Evolutionary conservation across 2,329 filamentous ascomycete genomes (phyloP).

Genomic region (Xenoacremonium recifei): DNA sequence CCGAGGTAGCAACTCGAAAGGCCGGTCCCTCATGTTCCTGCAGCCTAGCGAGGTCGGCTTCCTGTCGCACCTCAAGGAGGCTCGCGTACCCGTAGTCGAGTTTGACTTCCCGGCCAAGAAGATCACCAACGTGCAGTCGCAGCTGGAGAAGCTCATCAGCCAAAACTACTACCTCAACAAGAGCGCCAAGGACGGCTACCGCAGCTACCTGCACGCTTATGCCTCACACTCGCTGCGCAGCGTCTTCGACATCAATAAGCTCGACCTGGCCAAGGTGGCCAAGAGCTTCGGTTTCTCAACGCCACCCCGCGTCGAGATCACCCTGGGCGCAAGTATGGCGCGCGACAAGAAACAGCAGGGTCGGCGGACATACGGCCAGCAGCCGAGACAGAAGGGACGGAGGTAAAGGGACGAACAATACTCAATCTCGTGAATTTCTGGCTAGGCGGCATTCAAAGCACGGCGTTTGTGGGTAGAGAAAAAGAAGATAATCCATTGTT

Average conservation of each 20-base stretch:
- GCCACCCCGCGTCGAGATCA: conserved; percentile 80
- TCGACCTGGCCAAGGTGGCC: conserved; percentile 80
- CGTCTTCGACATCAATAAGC: conserved; percentile 76
- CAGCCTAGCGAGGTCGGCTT: conserved; percentile 92
- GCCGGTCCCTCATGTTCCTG: conserved; percentile 88
- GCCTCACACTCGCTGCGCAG: conserved; percentile 64
- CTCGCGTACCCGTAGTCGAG: conserved; percentile 89
- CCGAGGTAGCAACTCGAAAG: conserved; percentile 77
- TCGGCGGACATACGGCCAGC: conserved; percentile 72
- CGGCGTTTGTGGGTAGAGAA: too few species aligned
- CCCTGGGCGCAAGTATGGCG: conserved; percentile 76
- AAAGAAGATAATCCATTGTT: too few species aligned
- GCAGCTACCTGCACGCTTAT: conserved; percentile 92
- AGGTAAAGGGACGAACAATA: conserved; percentile 8
- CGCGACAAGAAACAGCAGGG: conserved; percentile 63
- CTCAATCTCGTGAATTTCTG: conserved; percentile 10
- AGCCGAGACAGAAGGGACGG: conserved; percentile 59
- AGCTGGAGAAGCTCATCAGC: conserved; percentile 89
- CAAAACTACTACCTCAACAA: conserved; percentile 98
- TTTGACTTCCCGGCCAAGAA: conserved; percentile 94
- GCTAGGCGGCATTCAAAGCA: conserved; percentile 27
- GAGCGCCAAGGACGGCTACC: conserved; percentile 73
- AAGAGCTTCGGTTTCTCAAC: conserved; percentile 80
- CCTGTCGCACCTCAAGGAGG: conserved; percentile 84
- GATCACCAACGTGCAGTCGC: conserved; percentile 85